Evolutionary conservation across 2,329 filamentous ascomycete species (phyloP), one percentile per base, ranked within the genome.

Genomic region (Microdochium nivale): DNA sequence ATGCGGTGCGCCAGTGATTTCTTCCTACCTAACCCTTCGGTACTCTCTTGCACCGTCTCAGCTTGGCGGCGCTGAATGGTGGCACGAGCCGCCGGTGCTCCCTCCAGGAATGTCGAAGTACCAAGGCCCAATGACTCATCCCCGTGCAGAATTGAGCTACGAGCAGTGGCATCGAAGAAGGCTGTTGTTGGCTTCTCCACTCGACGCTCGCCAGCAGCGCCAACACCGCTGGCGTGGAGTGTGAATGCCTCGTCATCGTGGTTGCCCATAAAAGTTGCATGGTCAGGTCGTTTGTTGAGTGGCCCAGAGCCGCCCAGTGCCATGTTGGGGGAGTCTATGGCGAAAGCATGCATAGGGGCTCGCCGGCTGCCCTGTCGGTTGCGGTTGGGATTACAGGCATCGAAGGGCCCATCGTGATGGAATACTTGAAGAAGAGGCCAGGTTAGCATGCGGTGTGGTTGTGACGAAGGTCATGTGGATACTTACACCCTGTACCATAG

Each of bases 321-420:
- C 75, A 96, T 97, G 75, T 99, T 99, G 54, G 88, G 80, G 1
- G 90, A 96, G 61, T 88, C 90, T 62, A 89, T 88, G 23, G 94
- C 90, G 69, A 97, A 99, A 2, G 94, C 94, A 66, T 95, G 86
- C 90, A 99, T 96, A 1, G 94, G 94, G 7, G 94, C 90, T 51
- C 87, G 84, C 54, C 85, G 83, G 62, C 86, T 84, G 60, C 85
- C 88, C 64, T 88, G 87, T 53, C 88, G 84, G 69, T 97, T 99
- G 57, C 94, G 88, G 67, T 95, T 88, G 3, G 94, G 90, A 67
- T 96, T 95, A 67, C 94, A 88, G 21, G 94, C 94, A 69, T 99
- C 94, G 62, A 96, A 99, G 3, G 94, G 94, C 1, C 94, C 94
- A 63, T 97, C 94, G 64, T 99, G 94, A 63, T 99, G 94, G 70